Percentiles rank a stretch among this genome's conserved stretches.
Evolutionary conservation across 2,329 filamentous ascomycete species (phyloP).

Genomic region (Botrytis hyacinthi): DNA sequence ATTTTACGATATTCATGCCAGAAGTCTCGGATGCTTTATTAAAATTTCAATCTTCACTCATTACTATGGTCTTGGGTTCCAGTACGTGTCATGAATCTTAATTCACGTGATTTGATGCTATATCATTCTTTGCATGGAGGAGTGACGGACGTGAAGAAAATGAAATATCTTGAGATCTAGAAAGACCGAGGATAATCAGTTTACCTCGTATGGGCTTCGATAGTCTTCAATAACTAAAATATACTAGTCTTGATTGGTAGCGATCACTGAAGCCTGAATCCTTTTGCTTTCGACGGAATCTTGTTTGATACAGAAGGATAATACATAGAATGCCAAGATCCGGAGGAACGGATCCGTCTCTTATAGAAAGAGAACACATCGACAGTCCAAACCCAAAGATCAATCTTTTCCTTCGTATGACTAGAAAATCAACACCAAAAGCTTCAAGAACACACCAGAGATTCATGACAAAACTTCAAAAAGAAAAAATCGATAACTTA

Average conservation of each 20-base stretch:
- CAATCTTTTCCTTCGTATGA: neutral
- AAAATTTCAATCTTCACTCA: neutral
- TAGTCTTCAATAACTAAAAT: accelerated
- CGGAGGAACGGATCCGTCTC: neutral
- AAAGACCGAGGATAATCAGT: neutral
- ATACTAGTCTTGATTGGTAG: neutral
- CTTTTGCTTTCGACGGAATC: too few species aligned
- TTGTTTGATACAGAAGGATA: neutral
- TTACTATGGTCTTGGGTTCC: accelerated
- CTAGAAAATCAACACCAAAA: accelerated
- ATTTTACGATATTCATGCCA: neutral
- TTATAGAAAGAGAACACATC: neutral
- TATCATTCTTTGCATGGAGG: neutral
- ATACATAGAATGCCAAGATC: neutral
- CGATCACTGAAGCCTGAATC: too few species aligned
- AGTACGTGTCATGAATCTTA: too few species aligned
- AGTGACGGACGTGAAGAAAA: neutral
- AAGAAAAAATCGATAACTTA: too few species aligned
- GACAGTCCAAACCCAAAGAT: neutral
- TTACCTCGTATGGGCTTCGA: neutral
- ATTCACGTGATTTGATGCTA: neutral
- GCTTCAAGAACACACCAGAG: neutral
- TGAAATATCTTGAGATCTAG: neutral
- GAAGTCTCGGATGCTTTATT: accelerated
- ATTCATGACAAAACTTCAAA: neutral